Base-by-base conservation (phyloP, 495 filamentous ascomycete genomes). In the Trichoderma parareesei region DNA sequence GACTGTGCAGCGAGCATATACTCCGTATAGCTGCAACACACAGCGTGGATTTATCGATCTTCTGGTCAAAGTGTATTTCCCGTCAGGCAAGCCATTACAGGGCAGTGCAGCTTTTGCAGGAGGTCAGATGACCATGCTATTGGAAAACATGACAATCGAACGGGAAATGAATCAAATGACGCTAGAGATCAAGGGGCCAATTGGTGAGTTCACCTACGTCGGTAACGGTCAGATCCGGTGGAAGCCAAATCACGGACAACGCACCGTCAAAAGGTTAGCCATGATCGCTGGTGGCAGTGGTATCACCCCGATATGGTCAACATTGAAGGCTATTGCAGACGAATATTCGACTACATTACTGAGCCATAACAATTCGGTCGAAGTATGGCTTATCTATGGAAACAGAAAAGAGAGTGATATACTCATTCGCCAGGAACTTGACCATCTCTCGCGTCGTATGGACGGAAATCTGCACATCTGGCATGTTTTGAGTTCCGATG, bases 201-300 rank as follows among this genome's bases (percentile, higher is more conserved):
- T 92, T 1, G 93, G 93, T 5, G 89, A 92, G 71, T 93, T 98
- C 64, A 84, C 89, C 69, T 98, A 97, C 68, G 75, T 87, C 0
- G 88, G 89, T 3, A 72, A 78, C 1, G 92, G 93, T 0, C 67
- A 74, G 9, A 18, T 41, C 1, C 38, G n/a, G 14, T 89, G 92
- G 65, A 68, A 79, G 0, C 75, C 97, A 43, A 82, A 84, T 44
- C 86, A 84, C 4, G 78, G 77, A 42, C 74, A 82, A 66, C 74
- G 89, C 14, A 74, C 67, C 2, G 85, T 96, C 1, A 81, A 81
- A 48, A 81, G 79, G 35, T 92, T 98, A 74, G 79, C 87, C 68
- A 97, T 98, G 93, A 89, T 98, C 61, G 94, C 90, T 67, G 93
- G 83, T 38, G 93, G 93, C 43, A 90, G 85, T 3, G 93, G 93